A percentile compares a stretch with the other conserved stretches of the same genome.
Evolutionary conservation across 106 monocot genomes (phyloP).

Genomic region (Apostasia ramifera): DNA sequence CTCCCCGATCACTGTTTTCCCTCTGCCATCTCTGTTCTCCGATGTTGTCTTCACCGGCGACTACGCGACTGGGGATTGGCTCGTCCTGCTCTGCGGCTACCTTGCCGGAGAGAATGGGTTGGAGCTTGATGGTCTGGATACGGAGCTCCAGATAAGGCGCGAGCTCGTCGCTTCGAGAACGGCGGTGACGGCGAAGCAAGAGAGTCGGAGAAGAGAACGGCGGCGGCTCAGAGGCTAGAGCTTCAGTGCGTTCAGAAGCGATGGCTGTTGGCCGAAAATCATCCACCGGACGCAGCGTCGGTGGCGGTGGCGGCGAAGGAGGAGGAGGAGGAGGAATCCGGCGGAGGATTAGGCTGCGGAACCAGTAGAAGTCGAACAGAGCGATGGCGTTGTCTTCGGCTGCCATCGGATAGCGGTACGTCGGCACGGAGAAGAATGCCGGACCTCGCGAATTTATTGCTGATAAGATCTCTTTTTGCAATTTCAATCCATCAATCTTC

Average conservation of each 20-base stretch:
- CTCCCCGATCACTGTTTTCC: not conserved
- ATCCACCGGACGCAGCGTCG: not conserved
- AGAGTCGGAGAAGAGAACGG: not conserved
- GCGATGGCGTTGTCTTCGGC: conserved; percentile 2
- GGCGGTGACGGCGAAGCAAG: conserved; percentile 9
- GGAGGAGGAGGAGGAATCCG: not conserved
- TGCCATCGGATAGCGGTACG: not conserved
- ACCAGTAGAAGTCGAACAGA: conserved; percentile 24
- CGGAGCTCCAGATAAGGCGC: not conserved
- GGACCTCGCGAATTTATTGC: no score
- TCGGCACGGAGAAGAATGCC: no score
- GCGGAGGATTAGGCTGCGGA: conserved; percentile 6
- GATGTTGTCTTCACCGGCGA: no score
- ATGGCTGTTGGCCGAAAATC: no score
- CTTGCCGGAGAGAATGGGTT: conserved; percentile 17
- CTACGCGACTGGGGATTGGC: not conserved
- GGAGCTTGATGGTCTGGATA: conserved; percentile 8
- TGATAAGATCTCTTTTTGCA: no score
- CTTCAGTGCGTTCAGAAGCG: not conserved
- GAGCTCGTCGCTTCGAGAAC: conserved; percentile 5
- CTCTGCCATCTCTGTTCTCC: no score
- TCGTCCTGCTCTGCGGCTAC: not conserved
- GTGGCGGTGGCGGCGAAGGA: not conserved
- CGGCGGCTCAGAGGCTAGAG: not conserved
- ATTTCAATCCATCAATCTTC: no score